phyloP scores from a whole-genome alignment of 2,329 filamentous ascomycete species.

The Microthyrium microscopicum region DNA sequence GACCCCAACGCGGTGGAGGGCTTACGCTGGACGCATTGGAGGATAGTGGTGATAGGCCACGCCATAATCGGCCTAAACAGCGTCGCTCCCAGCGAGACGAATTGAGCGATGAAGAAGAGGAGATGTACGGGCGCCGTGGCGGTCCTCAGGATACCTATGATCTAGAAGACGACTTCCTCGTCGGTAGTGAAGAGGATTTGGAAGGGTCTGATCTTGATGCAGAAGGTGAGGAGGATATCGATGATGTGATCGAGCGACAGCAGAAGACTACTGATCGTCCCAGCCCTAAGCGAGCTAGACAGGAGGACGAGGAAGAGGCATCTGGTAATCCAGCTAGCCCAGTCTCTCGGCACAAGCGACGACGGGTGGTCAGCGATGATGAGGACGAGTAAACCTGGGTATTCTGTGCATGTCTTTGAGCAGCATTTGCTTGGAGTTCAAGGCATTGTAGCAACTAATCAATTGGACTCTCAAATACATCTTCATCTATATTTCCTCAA shows the following conservation, averaged over 20 bases:
- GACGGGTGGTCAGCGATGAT: slow-evolving; percentile 6
- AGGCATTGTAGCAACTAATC: too few species aligned
- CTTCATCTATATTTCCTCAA: too few species aligned
- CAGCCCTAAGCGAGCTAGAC: slow-evolving; percentile 6
- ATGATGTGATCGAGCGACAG: slow-evolving; percentile 13
- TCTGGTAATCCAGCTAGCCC: slow-evolving; percentile 13
- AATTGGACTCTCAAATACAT: too few species aligned
- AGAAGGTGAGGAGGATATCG: slow-evolving; percentile 38
- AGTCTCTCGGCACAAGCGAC: slow-evolving; percentile 10
- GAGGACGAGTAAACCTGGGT: slow-evolving; percentile 6
- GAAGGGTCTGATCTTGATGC: slow-evolving; percentile 36
- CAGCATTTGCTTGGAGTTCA: too few species aligned
- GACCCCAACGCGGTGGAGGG: slow-evolving; percentile 27
- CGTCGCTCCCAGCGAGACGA: slow-evolving; percentile 20
- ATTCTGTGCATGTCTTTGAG: too few species aligned
- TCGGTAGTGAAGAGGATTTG: slow-evolving; percentile 59
- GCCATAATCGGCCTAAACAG: slow-evolving; percentile 14
- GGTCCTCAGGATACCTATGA: slow-evolving; percentile 65
- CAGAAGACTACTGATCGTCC: not conserved
- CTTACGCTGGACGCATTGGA: not conserved
- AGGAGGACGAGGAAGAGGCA: slow-evolving; percentile 16
- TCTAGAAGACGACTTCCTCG: slow-evolving; percentile 63
- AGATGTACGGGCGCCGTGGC: slow-evolving; percentile 31
- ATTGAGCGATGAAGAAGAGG: slow-evolving; percentile 64
- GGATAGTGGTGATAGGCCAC: slow-evolving; percentile 18